These are phyloP conservation scores for Paramecium sexaurelia DNA, from an alignment of 73 alveolate genomes.

Conservation along the genomic window DNA sequence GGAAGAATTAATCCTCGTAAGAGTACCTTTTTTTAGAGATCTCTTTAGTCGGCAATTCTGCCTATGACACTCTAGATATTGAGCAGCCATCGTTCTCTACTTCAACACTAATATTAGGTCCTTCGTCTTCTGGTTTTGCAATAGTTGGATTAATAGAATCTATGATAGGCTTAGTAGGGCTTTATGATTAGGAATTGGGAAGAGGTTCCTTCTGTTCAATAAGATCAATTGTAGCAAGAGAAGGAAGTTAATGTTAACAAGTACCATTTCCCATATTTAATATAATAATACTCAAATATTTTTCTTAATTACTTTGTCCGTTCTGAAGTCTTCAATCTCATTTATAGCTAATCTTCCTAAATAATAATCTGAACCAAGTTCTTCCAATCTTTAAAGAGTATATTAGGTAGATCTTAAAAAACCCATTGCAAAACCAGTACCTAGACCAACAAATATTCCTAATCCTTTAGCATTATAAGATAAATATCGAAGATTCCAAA, in stretches of 20 bases:
- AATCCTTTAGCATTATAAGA: slow-evolving; percentile 5
- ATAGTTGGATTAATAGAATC: neutral
- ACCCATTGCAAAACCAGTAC: slow-evolving; percentile 61
- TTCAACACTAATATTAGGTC: neutral
- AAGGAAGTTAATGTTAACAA: neutral
- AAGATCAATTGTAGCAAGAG: neutral
- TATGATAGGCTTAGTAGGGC: neutral
- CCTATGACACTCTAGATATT: neutral
- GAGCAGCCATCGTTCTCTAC: neutral
- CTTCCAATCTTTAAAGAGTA: slow-evolving; percentile 65
- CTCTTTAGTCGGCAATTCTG: neutral
- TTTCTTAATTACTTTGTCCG: slow-evolving; percentile 61
- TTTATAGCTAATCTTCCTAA: slow-evolving; percentile 63
- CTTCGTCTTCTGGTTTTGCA: neutral
- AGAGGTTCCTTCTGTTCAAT: neutral
- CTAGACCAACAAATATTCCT: slow-evolving; percentile 61
- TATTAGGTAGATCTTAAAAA: slow-evolving; percentile 60
- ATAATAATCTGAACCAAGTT: slow-evolving; percentile 58
- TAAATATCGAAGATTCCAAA: slow-evolving; percentile 12
- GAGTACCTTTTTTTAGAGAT: neutral
- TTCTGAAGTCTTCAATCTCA: slow-evolving; percentile 70
- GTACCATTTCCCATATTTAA: neutral
- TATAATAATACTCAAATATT: slow-evolving; percentile 39
- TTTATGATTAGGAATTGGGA: neutral
- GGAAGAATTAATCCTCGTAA: neutral